These are phyloP conservation scores for Carnegiea gigantea DNA, from an alignment of 179 eudicot genomes.

Conservation along the genomic window DNA sequence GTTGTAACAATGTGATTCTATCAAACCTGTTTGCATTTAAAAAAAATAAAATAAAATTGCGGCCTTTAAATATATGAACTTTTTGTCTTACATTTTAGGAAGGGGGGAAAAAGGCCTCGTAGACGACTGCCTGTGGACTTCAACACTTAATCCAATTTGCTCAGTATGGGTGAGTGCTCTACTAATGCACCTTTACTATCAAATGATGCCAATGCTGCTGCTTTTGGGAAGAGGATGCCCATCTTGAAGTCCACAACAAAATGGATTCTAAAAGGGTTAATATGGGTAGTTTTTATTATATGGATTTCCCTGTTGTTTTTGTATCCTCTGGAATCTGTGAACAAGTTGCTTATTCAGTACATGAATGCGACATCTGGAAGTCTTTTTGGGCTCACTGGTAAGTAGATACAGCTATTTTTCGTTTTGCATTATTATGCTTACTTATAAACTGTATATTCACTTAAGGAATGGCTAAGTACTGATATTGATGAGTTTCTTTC, in stretches of 20 bases:
- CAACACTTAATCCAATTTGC: neutral
- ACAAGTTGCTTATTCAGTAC: conserved; percentile 20
- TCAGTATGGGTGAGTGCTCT: conserved; percentile 50
- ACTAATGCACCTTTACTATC: conserved; percentile 36
- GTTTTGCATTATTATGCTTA: neutral
- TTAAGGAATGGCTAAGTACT: neutral
- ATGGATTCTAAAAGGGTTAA: conserved; percentile 49
- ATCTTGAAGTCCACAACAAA: conserved; percentile 38
- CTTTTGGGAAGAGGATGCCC: conserved; percentile 25
- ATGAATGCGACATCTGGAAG: conserved; percentile 30
- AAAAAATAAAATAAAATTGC: no score
- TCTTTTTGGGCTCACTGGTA: conserved; percentile 60
- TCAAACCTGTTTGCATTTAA: no score
- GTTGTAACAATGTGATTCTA: no score
- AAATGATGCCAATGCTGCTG: conserved; percentile 13
- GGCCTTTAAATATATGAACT: neutral
- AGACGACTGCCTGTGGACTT: neutral
- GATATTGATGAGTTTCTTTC: conserved; percentile 1
- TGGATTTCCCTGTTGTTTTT: conserved; percentile 60
- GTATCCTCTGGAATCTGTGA: conserved; percentile 40
- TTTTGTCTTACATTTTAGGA: no score
- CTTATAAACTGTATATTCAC: neutral
- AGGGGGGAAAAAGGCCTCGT: neutral
- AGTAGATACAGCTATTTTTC: neutral
- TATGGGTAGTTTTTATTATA: conserved; percentile 60